A percentile compares a stretch with the other conserved stretches of the same genome.
phyloP scores from a whole-genome alignment of 768 basidiomycete genomes.

The Boletus tomentosulus region DNA sequence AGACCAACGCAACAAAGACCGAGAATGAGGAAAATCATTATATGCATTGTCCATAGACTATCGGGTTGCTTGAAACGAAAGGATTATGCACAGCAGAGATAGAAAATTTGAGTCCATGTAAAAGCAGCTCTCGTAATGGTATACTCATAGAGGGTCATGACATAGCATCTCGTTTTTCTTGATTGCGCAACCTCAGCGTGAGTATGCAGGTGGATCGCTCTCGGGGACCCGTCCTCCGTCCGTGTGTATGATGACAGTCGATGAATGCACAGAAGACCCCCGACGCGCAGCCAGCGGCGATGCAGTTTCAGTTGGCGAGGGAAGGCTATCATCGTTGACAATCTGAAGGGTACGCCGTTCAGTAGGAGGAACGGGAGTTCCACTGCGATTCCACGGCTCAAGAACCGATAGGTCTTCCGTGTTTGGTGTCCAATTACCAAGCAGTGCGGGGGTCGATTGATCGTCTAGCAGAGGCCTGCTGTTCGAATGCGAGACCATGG shows the following conservation, averaged over 20 bases:
- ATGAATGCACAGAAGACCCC: not conserved
- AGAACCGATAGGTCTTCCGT: constrained; percentile 16
- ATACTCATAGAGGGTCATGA: constrained; percentile 15
- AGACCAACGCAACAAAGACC: constrained; percentile 1
- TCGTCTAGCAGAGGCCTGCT: constrained; percentile 6
- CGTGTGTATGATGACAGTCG: constrained; percentile 23
- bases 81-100: constrained; percentile 7
- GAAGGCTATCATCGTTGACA: constrained; percentile 21
- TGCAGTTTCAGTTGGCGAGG: constrained; percentile 17
- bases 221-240: constrained; percentile 21
- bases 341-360: constrained; percentile 29
- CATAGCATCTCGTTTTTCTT: constrained; percentile 1
- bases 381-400: constrained; percentile 16
- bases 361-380: constrained; percentile 16
- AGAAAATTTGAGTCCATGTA: constrained; percentile 12
- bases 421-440: constrained; percentile 15
- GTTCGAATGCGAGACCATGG: constrained; percentile 17
- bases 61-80: not conserved
- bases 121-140: constrained; percentile 7
- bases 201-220: constrained; percentile 23
- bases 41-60: constrained; percentile 19
- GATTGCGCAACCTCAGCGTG: constrained; percentile 7
- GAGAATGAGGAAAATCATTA: not conserved
- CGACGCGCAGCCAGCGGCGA: not conserved
- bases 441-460: not conserved